Conservation (phyloP, 768 basidiomycete genomes). For the Pleurotus tuoliensis region DNA sequence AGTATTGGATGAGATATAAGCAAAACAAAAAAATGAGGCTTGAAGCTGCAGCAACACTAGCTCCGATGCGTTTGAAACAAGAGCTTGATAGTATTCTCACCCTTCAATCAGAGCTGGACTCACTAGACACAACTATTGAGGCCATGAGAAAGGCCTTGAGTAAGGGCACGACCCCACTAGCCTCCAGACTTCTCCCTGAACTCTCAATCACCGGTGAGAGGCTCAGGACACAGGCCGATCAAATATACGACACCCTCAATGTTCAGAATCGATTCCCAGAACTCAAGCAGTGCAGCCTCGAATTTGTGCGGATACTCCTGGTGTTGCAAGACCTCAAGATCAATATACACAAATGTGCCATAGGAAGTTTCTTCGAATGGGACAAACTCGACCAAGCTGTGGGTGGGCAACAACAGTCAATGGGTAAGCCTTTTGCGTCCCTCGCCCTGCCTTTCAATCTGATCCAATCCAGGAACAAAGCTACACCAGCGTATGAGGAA, state of each 20-base stretch:
- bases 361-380: conserved; percentile 34
- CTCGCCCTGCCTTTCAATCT: conserved; percentile 9
- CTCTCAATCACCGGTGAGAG: conserved; percentile 17
- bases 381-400: conserved; percentile 30
- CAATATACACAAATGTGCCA: conserved; percentile 28
- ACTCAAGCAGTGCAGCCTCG: conserved; percentile 18
- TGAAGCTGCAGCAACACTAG: too few relatives aligned
- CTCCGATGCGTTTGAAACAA: conserved; percentile 24
- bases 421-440: conserved; percentile 16
- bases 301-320: conserved; percentile 26
- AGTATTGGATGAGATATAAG: too few relatives aligned
- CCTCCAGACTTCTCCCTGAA: conserved; percentile 12
- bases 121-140: conserved; percentile 19
- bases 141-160: conserved; percentile 9
- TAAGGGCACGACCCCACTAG: background rate
- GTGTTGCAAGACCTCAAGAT: conserved; percentile 35
- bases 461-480: conserved; percentile 23
- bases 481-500: conserved; percentile 27
- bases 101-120: conserved; percentile 23
- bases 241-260: conserved; percentile 30
- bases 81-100: conserved; percentile 26
- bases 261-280: conserved; percentile 27
- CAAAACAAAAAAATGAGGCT: too few relatives aligned
- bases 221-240: conserved; percentile 22
- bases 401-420: conserved; percentile 22